Conservation (phyloP, 192 early-diverging fungal species). For the Podila verticillata region DNA sequence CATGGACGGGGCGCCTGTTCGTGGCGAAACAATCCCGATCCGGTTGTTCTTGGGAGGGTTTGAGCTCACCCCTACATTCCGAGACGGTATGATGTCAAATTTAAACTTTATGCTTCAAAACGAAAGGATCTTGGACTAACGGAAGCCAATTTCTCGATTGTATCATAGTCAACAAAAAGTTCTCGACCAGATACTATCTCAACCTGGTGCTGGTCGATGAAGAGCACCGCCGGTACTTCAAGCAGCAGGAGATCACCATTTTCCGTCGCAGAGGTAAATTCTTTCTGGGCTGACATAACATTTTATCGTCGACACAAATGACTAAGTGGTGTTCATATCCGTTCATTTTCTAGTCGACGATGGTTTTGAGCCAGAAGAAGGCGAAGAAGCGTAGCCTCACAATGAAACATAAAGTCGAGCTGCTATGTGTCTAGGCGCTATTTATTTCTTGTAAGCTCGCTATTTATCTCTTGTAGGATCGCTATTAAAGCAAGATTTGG, state of each 20-base stretch:
- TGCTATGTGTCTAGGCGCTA: not conserved
- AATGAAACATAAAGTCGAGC: not conserved
- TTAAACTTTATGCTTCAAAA: not conserved
- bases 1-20: constrained; percentile 99
- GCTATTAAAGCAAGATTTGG: too few relatives aligned
- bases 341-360: constrained; percentile 24
- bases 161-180: constrained; percentile 93
- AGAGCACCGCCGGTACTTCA: constrained; percentile 98
- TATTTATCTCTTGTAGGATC: too few relatives aligned
- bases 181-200: constrained; percentile 95
- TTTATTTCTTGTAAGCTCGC: too few relatives aligned
- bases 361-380: constrained; percentile 34
- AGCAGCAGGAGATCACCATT: constrained; percentile 97
- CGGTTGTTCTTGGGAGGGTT: constrained; percentile 97
- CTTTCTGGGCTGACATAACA: not conserved
- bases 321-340: not conserved
- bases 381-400: constrained; percentile 1
- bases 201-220: constrained; percentile 98
- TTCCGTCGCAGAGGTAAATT: constrained; percentile 66
- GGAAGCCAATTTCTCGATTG: not conserved
- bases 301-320: not conserved
- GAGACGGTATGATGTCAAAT: constrained; percentile 60
- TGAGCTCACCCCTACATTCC: constrained; percentile 98
- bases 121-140: not conserved
- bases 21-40: constrained; percentile 97